Percentiles rank a stretch among this genome's conserved stretches.
These are phyloP conservation scores for Emmonsia crescens DNA, from an alignment of 2,329 filamentous ascomycete species.

Conservation along the genomic window DNA sequence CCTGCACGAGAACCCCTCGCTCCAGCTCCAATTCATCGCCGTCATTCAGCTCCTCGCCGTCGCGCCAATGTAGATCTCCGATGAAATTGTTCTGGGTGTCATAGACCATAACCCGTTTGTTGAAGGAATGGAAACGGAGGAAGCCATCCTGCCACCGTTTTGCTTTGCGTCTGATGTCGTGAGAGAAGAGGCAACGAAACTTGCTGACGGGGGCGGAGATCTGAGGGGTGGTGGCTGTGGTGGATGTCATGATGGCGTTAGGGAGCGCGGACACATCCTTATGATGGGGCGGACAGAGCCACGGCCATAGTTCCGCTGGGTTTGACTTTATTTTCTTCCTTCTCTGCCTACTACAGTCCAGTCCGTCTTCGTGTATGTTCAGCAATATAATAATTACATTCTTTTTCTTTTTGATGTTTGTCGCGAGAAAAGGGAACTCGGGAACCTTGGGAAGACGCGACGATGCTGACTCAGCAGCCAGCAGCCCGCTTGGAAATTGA, in stretches of 20 bases:
- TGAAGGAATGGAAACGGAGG: slow-evolving; percentile 81
- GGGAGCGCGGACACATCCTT: neutral
- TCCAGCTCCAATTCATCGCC: slow-evolving; percentile 77
- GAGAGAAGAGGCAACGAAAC: slow-evolving; percentile 76
- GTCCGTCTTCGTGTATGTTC: neutral
- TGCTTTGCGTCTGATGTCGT: slow-evolving; percentile 73
- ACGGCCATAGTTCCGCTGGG: neutral
- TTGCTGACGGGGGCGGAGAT: slow-evolving; percentile 67
- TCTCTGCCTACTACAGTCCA: neutral
- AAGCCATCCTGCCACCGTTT: slow-evolving; percentile 92
- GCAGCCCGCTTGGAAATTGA: too few species aligned
- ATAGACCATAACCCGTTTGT: slow-evolving; percentile 82
- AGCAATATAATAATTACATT: too few species aligned
- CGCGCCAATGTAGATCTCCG: slow-evolving; percentile 73
- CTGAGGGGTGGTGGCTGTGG: slow-evolving; percentile 33
- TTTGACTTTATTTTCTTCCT: neutral
- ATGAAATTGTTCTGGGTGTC: slow-evolving; percentile 70
- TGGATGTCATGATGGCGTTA: slow-evolving; percentile 15
- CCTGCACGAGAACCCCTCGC: slow-evolving; percentile 66
- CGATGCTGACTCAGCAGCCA: neutral
- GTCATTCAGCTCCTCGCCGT: slow-evolving; percentile 57
- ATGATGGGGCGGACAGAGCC: neutral
- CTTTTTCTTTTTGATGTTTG: neutral
- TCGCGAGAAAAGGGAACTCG: too few species aligned
- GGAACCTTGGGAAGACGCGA: slow-evolving; percentile 1